phyloP scores from a whole-genome alignment of 371 early-diverging fungal species.

The Circinella minor region DNA sequence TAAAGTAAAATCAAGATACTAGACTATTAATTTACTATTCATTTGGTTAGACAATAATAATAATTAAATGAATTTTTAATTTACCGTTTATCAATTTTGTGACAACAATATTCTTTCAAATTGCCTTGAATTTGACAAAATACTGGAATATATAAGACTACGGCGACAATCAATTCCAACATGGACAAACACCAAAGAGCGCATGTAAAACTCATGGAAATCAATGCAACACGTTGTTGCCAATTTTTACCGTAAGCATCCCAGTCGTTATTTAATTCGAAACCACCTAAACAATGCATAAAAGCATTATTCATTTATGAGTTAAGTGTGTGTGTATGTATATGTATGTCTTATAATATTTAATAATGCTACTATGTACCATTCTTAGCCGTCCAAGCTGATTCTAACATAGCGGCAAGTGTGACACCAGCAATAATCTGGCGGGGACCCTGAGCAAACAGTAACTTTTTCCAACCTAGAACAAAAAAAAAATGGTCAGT shows the following conservation, averaged over 20 bases:
- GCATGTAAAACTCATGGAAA: slow-evolving; percentile 70
- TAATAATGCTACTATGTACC: not conserved
- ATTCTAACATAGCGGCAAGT: slow-evolving; percentile 31
- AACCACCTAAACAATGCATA: slow-evolving; percentile 14
- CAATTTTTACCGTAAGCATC: slow-evolving; percentile 39
- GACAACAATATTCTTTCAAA: slow-evolving; percentile 90
- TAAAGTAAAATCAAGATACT: slow-evolving; percentile 1
- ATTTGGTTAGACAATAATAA: no score
- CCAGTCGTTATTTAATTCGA: slow-evolving; percentile 34
- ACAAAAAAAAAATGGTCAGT: not conserved
- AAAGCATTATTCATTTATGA: no score
- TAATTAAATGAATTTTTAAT: no score
- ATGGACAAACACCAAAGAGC: slow-evolving; percentile 66
- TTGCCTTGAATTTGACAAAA: slow-evolving; percentile 84
- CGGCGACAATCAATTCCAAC: slow-evolving; percentile 62
- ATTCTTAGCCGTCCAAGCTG: slow-evolving; percentile 37
- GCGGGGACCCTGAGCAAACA: slow-evolving; percentile 87
- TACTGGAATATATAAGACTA: slow-evolving; percentile 81
- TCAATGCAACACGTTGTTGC: slow-evolving; percentile 39
- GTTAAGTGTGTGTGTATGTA: no score
- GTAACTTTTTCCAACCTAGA: slow-evolving; percentile 81
- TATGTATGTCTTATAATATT: no score
- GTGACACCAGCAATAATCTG: slow-evolving; percentile 67
- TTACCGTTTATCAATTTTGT: slow-evolving; percentile 88
- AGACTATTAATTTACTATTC: no score